phyloP scores from a whole-genome alignment of 371 early-diverging fungal genomes.

The Dinochytrium kinnereticum region DNA sequence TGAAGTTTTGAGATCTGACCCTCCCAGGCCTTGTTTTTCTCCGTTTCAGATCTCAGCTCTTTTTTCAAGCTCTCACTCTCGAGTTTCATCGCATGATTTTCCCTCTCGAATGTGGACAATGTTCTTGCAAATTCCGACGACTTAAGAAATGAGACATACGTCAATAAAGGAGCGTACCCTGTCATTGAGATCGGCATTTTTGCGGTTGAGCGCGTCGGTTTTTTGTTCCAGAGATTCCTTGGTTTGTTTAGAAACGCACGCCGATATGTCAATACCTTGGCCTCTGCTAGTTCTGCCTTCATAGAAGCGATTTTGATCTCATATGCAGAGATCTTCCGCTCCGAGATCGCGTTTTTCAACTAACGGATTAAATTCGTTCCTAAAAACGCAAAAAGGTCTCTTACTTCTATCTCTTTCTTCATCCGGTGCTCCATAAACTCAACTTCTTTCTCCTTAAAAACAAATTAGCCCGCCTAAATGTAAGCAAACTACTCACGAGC shows the following conservation, averaged over 20 bases:
- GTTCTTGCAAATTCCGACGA: background rate
- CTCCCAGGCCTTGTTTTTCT: background rate
- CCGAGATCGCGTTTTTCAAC: constrained; percentile 27
- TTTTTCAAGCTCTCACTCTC: background rate
- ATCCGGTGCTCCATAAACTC: constrained; percentile 27
- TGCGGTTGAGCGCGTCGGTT: background rate
- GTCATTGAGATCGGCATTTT: background rate
- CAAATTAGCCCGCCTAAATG: background rate
- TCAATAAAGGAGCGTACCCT: background rate
- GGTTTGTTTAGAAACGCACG: background rate
- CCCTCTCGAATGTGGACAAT: background rate
- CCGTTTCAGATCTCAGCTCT: background rate
- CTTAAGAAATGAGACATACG: background rate
- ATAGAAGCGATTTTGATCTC: constrained; percentile 25
- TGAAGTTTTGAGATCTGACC: background rate
- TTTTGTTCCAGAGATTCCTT: constrained; percentile 25
- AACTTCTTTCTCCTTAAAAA: constrained; percentile 27
- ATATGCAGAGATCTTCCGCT: constrained; percentile 29
- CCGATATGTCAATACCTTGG: constrained; percentile 7
- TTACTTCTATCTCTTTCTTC: constrained; percentile 31
- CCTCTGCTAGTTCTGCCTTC: constrained; percentile 21
- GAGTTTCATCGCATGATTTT: background rate
- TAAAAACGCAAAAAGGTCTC: background rate
- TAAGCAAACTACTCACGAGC: constrained; percentile 5
- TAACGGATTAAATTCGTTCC: background rate